Base-by-base conservation (phyloP, 163 green algal genomes). In the Coccomyxa subellipsoidea region DNA sequence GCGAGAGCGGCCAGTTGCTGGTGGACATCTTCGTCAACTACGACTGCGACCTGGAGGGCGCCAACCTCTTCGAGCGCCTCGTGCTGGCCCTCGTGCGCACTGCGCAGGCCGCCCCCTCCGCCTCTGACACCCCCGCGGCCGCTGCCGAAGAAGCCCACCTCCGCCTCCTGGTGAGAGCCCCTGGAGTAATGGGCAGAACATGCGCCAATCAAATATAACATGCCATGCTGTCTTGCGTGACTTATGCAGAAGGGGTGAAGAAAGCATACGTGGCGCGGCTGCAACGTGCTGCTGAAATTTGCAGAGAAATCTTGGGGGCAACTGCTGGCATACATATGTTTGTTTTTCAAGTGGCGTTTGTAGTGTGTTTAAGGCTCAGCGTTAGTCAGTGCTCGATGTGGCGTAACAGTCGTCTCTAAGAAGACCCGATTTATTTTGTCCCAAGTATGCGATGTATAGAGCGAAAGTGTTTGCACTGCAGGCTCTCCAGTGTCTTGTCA, bases 21-120 rank as follows among this genome's bases (percentile, higher is more conserved):
- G 93, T 99, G 79, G 97, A 99, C 89, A 85, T 99, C 34, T 99
- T 98, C 89, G 96, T 98, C 47, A 99, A 99, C 89, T 99, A 98
- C 79, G 97, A 99, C 88, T 99, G 97, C 84, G 97, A 99, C 88
- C 81, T 99, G 76, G 93, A 98, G 81, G 92, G 90, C 31, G 91
- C 90, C 72, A 98, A 98, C 90, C 88, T 99, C 69, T 99, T 98
- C 84, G 97, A 98, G 86, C 91, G 96, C 76, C 89, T 95, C 54
- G 86, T 77, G 35, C 84, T 85, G 32, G 89, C 87, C 34, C 86
- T 95, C 54, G 89, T 95, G 39, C 88, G 93, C 54, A 82, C 92
- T 15, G 91, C 92, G 1, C 93, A 96, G 85, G 90, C 90, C 73
- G 82, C 66, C 39, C 54, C 82, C 7, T 76, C 75, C 5, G 39